Evolutionary conservation across 495 filamentous ascomycete genomes (phyloP).

Genomic region (Penicillium dipodomyicola): DNA sequence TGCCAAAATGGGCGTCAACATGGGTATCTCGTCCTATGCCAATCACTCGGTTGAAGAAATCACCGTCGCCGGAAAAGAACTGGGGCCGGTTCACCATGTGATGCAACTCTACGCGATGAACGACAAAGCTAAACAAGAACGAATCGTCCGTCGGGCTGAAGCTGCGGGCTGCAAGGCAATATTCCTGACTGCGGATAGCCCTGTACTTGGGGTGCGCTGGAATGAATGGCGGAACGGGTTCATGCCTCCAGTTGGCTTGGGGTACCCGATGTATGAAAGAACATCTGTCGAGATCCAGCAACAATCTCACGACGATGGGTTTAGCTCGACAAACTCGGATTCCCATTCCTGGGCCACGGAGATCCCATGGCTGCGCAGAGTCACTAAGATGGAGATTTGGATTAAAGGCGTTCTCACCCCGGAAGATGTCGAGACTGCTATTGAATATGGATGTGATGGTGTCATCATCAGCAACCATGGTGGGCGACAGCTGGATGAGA

Average conservation of each 20-base stretch:
- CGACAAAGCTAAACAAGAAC: constrained; percentile 57
- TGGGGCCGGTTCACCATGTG: constrained; percentile 46
- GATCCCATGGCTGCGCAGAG: constrained; percentile 42
- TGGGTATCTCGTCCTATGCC: constrained; percentile 55
- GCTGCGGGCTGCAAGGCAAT: constrained; percentile 57
- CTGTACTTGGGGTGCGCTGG: constrained; percentile 61
- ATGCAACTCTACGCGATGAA: constrained; percentile 77
- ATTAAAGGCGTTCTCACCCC: constrained; percentile 58
- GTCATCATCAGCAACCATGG: constrained; percentile 70
- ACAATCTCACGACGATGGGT: constrained; percentile 51
- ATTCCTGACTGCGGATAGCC: constrained; percentile 81
- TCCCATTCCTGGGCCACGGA: constrained; percentile 62
- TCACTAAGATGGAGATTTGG: constrained; percentile 56
- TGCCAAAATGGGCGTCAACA: constrained; percentile 41
- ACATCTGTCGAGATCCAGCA: constrained; percentile 60
- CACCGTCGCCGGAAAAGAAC: constrained; percentile 41
- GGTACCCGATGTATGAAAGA: constrained; percentile 55
- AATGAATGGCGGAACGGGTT: constrained; percentile 46
- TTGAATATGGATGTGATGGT: constrained; percentile 54
- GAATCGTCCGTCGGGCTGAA: constrained; percentile 40
- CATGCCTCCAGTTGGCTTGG: constrained; percentile 31
- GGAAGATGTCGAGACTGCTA: constrained; percentile 53
- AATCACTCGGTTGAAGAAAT: constrained; percentile 54
- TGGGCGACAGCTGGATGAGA: constrained; percentile 64
- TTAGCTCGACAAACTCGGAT: constrained; percentile 57